A percentile compares a stretch with the other conserved stretches of the same genome.
These are phyloP conservation scores for Myriosclerotinia duriaeana DNA, from an alignment of 2,329 filamentous ascomycete genomes.

Conservation along the genomic window DNA sequence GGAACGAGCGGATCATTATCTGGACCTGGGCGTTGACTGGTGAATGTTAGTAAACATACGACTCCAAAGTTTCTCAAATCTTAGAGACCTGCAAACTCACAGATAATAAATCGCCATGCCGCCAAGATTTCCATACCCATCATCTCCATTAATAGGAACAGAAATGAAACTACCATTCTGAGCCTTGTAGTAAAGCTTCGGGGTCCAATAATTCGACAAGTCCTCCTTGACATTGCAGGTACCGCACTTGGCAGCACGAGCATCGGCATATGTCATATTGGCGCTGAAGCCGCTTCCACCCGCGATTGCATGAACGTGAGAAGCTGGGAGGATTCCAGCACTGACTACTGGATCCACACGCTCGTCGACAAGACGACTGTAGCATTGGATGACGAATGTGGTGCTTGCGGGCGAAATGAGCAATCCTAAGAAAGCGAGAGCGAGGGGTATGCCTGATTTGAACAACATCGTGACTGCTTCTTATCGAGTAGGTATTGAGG, in stretches of 20 bases:
- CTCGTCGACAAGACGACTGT: slow-evolving; percentile 29
- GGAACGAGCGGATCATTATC: slow-evolving; percentile 18
- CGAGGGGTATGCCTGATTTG: slow-evolving; percentile 1
- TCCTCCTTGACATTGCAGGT: slow-evolving; percentile 42
- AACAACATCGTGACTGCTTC: not conserved
- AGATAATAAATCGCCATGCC: slow-evolving; percentile 44
- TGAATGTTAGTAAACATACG: not conserved
- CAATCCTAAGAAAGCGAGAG: not conserved
- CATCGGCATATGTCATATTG: slow-evolving; percentile 40
- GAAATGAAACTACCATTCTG: slow-evolving; percentile 40
- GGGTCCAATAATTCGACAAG: slow-evolving; percentile 42
- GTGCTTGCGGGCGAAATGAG: slow-evolving; percentile 14
- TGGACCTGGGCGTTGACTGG: slow-evolving; percentile 20
- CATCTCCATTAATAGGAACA: slow-evolving; percentile 41
- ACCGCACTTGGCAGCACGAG: slow-evolving; percentile 38
- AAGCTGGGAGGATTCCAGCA: slow-evolving; percentile 26
- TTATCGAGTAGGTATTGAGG: not conserved
- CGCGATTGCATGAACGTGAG: slow-evolving; percentile 31
- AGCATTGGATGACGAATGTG: slow-evolving; percentile 23
- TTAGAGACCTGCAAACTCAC: slow-evolving; percentile 21
- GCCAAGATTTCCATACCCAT: slow-evolving; percentile 34
- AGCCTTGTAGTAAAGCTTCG: slow-evolving; percentile 38
- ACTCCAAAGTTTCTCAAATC: too few species aligned
- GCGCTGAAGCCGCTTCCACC: slow-evolving; percentile 44
- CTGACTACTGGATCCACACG: slow-evolving; percentile 30